Conservation (phyloP, 352 stramenopile species). For the Phytopythium cucurbitacearum region DNA sequence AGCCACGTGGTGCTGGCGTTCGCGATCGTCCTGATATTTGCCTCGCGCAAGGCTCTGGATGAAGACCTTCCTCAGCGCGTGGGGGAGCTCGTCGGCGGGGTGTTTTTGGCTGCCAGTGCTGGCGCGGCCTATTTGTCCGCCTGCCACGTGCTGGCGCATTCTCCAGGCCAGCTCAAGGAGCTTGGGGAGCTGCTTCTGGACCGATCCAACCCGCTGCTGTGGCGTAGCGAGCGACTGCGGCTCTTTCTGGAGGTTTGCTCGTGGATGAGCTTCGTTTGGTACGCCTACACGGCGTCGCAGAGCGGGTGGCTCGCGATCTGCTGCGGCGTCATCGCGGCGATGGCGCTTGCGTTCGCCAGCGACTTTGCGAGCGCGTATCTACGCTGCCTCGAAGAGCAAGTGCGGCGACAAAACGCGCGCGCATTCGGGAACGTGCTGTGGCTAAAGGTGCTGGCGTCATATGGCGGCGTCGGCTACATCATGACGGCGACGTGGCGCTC, state of each 20-base stretch:
- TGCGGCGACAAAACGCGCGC: slow-evolving; percentile 27
- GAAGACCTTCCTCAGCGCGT: slow-evolving; percentile 31
- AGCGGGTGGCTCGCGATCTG: slow-evolving; percentile 39
- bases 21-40: slow-evolving; percentile 19
- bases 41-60: slow-evolving; percentile 22
- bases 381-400: slow-evolving; percentile 38
- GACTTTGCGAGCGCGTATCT: slow-evolving; percentile 60
- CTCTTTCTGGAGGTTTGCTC: slow-evolving; percentile 67
- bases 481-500: slow-evolving; percentile 44
- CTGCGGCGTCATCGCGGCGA: slow-evolving; percentile 30
- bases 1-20: slow-evolving; percentile 27
- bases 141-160: slow-evolving; percentile 33
- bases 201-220: slow-evolving; percentile 45
- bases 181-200: slow-evolving; percentile 47
- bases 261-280: slow-evolving; percentile 69
- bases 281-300: slow-evolving; percentile 57
- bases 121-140: slow-evolving; percentile 42
- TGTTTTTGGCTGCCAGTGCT: slow-evolving; percentile 44
- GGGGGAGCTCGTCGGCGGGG: slow-evolving; percentile 42
- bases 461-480: slow-evolving; percentile 61
- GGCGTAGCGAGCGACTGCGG: slow-evolving; percentile 44
- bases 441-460: slow-evolving; percentile 66
- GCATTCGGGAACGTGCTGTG: slow-evolving; percentile 42
- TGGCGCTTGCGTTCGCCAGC: slow-evolving; percentile 40
- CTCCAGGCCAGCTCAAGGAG: slow-evolving; percentile 10